These are phyloP conservation scores for Zoysia japonica DNA, from an alignment of 176 grass and related monocot species.

Conservation along the genomic window DNA sequence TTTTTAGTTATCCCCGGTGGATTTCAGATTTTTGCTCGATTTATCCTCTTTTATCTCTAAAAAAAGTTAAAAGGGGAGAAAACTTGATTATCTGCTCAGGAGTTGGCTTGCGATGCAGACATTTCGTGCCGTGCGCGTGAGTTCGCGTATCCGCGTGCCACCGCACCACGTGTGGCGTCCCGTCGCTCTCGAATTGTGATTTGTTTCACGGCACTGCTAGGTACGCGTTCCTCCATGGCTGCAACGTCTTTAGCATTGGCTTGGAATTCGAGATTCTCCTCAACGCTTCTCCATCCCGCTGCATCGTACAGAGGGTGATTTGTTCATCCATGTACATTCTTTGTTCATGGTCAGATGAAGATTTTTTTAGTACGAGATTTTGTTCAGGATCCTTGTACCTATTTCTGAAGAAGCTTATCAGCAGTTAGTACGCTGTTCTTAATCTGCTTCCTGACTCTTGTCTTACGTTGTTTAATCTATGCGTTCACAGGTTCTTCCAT, in stretches of 20 bases:
- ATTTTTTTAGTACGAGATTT: no score
- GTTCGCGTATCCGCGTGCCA: background rate
- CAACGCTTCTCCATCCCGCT: background rate
- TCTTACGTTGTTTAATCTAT: slow-evolving; percentile 24
- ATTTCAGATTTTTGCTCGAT: no score
- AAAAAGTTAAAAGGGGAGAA: no score
- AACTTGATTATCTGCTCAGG: no score
- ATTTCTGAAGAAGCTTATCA: background rate
- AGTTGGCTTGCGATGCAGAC: no score
- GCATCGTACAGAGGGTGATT: background rate
- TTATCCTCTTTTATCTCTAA: no score
- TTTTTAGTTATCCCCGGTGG: no score
- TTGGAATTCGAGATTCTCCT: background rate
- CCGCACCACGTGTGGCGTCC: background rate
- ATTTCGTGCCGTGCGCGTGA: background rate
- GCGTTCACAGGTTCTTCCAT: slow-evolving; percentile 21
- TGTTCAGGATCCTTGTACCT: background rate
- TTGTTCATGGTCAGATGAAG: no score
- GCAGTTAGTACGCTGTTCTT: background rate
- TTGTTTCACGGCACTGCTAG: background rate
- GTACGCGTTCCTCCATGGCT: background rate
- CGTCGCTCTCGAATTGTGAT: background rate
- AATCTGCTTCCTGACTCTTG: background rate
- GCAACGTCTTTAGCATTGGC: background rate
- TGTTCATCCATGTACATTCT: background rate